Evolutionary conservation across 371 early-diverging fungal genomes (phyloP), one percentile per base, ranked within the genome.

Genomic region (Haplosporangium sp.): DNA sequence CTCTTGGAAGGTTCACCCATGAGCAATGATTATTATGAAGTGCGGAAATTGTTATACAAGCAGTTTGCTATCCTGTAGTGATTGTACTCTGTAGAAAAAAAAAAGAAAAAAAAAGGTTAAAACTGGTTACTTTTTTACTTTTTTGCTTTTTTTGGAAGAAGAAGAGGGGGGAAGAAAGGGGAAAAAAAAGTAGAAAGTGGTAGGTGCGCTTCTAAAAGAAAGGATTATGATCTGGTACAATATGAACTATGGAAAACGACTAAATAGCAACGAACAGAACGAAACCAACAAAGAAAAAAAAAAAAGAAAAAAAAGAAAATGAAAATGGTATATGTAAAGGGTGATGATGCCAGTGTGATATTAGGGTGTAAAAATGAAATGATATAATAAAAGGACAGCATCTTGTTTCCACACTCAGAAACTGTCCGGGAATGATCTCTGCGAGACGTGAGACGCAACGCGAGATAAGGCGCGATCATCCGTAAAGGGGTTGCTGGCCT

Each of bases 21-120:
- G 64, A 74, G 73, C 5, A 58, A 57, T 40, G 81, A 82, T 59
- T 82, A 82, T 37, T 84, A 75, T 51, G 68, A 73, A 53, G 73
- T 84, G 7, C 68, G 83, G 74, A 69, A 82, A 37, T 73, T 91
- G 48, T 83, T 84, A 11, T 83, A 82, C 47, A 86, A 86, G 47
- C 91, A 89, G 47, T 88, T 87, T 80, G 89, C 90, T 6, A 86
- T 86, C n/a, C 74, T 91, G 18, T 84, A 29, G 29, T 4, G 4
- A 29, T 29, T 29, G 83, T 48, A 82, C 69, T 38, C 41, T 38
- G 20, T 14, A 57, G 46, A 42, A 16, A 54, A 29, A 5, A 54
- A 20, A 42, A 16, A 54, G 16, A 5, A 54, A 20, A 29, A 47
- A 18, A 47, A 29, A 29, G 29, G 4, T 29, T 4, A 29, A 29